These are phyloP conservation scores for Camellia oleifera DNA, from an alignment of 179 eudicot species.

Conservation along the genomic window DNA sequence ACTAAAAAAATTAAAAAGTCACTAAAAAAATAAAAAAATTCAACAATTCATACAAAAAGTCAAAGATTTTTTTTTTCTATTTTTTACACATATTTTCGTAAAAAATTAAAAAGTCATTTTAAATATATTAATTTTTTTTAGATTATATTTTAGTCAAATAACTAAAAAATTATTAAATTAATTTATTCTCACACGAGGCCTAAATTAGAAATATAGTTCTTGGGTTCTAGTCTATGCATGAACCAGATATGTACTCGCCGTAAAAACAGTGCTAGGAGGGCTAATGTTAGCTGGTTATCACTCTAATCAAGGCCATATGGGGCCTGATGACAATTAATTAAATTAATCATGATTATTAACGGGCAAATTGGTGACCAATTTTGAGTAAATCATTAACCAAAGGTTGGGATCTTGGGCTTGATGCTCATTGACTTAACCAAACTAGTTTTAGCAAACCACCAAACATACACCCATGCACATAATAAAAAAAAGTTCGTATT, in stretches of 20 bases:
- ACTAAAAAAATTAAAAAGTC: no score
- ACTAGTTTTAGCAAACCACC: background rate
- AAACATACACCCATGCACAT: background rate
- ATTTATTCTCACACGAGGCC: no score
- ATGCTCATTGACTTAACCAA: constrained; percentile 30
- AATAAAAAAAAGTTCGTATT: no score
- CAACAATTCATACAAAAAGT: no score
- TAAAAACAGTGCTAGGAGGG: constrained; percentile 13
- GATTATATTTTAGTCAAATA: no score
- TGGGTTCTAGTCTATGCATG: background rate
- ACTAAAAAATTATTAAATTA: no score
- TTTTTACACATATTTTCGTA: no score
- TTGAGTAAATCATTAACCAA: background rate
- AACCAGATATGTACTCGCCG: background rate
- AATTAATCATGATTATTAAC: background rate
- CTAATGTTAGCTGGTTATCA: constrained; percentile 19
- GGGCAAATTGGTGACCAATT: background rate
- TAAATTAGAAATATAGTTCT: background rate
- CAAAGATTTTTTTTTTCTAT: no score
- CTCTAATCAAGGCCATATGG: constrained; percentile 26
- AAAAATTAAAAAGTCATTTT: no score
- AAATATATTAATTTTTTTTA: no score
- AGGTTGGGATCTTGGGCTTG: constrained; percentile 23
- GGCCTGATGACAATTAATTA: constrained; percentile 26
- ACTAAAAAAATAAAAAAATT: no score